These are phyloP conservation scores for Zychaea mexicana DNA, from an alignment of 371 early-diverging fungal species.

Conservation along the genomic window DNA sequence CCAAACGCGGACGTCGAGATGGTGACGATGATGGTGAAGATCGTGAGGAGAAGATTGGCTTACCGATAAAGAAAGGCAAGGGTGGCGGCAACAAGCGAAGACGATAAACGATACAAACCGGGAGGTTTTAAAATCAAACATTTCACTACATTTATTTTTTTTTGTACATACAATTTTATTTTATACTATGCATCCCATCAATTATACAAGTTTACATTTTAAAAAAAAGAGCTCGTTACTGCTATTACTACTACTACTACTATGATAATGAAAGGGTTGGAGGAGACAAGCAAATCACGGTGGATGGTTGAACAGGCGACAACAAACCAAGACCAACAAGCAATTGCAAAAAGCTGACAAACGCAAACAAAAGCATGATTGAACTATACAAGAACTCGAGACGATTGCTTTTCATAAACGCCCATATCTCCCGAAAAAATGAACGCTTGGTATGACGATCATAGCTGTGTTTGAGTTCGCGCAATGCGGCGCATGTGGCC, in stretches of 20 bases:
- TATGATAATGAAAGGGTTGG: no score
- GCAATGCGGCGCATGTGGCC: background rate
- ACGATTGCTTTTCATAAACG: background rate
- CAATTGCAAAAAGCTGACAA: background rate
- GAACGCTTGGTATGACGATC: background rate
- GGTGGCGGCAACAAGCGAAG: background rate
- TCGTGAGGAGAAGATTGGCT: conserved; percentile 37
- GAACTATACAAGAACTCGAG: background rate
- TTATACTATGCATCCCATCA: no score
- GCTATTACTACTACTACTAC: no score
- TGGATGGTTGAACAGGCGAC: background rate
- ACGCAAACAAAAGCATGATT: background rate
- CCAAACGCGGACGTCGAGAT: conserved; percentile 46
- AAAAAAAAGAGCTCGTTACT: background rate
- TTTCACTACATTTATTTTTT: background rate
- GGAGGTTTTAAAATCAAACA: no score
- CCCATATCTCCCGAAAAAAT: background rate
- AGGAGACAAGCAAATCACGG: background rate
- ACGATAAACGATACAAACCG: no score
- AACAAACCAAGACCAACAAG: background rate
- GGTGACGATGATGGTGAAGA: conserved; percentile 61
- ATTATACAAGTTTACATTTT: background rate
- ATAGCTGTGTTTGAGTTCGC: background rate
- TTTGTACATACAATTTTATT: background rate
- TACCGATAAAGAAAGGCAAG: conserved; percentile 3